phyloP scores from a whole-genome alignment of 345 rosid genomes.

The Psidium guajava region DNA sequence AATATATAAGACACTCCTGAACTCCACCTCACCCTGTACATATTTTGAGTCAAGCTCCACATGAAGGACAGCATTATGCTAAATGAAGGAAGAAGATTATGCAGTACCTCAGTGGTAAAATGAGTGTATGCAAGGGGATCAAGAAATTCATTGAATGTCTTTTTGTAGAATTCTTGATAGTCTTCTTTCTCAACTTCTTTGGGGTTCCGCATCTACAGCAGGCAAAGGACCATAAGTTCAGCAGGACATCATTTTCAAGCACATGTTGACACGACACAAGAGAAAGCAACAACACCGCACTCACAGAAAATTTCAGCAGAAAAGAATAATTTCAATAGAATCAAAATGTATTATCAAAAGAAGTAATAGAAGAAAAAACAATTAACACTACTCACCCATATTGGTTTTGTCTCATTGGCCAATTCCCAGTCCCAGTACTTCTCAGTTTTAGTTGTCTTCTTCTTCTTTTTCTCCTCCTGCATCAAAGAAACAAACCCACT shows the following conservation, averaged over 20 bases:
- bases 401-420: slow-evolving; percentile 87
- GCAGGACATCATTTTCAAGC: not conserved
- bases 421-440: slow-evolving; percentile 99
- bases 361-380: not conserved
- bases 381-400: slow-evolving; percentile 57
- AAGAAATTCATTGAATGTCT: slow-evolving; percentile 83
- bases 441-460: slow-evolving; percentile 82
- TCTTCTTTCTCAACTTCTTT: slow-evolving; percentile 83
- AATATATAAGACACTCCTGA: slow-evolving; percentile 80
- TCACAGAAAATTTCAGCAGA: not conserved
- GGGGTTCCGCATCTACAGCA: slow-evolving; percentile 60
- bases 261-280: not conserved
- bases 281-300: not conserved
- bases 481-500: not conserved
- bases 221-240: not conserved
- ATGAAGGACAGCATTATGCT: not conserved
- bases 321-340: not conserved
- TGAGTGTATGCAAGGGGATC: slow-evolving; percentile 84
- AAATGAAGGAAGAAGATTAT: not conserved
- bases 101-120: slow-evolving; percentile 78
- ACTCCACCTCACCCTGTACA: slow-evolving; percentile 94
- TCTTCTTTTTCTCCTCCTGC: slow-evolving; percentile 74
- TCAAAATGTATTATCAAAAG: not conserved
- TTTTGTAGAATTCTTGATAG: slow-evolving; percentile 85
- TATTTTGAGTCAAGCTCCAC: not conserved